A percentile compares a stretch with the other conserved stretches of the same genome.
Evolutionary conservation across 257 asterid species (phyloP).

Genomic region (Paraleonurus japonicus): DNA sequence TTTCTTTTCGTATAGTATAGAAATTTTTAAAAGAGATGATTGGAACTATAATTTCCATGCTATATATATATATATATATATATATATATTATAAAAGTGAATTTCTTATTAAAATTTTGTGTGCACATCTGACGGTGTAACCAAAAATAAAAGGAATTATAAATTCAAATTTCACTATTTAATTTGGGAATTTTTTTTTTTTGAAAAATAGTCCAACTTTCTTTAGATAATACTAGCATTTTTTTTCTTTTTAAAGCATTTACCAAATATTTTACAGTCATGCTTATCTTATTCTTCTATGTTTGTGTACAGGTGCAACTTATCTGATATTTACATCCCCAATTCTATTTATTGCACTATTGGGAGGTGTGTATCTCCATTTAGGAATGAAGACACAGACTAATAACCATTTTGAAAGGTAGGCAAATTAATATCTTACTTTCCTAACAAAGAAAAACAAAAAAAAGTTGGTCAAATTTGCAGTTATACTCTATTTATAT

Average conservation of each 20-base stretch:
- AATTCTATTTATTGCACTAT: conserved; percentile 54
- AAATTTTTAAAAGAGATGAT: not conserved
- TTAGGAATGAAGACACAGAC: conserved; percentile 38
- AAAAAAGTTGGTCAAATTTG: not conserved
- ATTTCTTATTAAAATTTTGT: too few relatives aligned
- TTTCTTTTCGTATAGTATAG: not conserved
- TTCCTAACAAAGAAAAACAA: not conserved
- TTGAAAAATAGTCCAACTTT: not conserved
- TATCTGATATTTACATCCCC: conserved; percentile 56
- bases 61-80: too few relatives aligned
- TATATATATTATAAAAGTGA: not conserved
- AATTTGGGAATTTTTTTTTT: not conserved
- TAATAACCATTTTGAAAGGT: conserved; percentile 37
- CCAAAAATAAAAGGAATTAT: too few relatives aligned
- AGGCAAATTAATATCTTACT: not conserved
- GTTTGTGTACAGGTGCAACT: conserved; percentile 48
- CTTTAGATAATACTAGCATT: not conserved
- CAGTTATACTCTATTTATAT: not conserved
- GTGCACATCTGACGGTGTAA: too few relatives aligned
- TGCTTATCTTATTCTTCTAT: not conserved
- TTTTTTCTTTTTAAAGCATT: not conserved
- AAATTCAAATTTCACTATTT: not conserved
- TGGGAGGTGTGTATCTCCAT: conserved; percentile 79
- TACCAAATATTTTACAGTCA: not conserved
- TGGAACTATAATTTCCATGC: not conserved